A percentile compares a stretch with the other conserved stretches of the same genome.
Conservation (phyloP, 495 filamentous ascomycete genomes). For the Aspergillus incahuasiensis region DNA sequence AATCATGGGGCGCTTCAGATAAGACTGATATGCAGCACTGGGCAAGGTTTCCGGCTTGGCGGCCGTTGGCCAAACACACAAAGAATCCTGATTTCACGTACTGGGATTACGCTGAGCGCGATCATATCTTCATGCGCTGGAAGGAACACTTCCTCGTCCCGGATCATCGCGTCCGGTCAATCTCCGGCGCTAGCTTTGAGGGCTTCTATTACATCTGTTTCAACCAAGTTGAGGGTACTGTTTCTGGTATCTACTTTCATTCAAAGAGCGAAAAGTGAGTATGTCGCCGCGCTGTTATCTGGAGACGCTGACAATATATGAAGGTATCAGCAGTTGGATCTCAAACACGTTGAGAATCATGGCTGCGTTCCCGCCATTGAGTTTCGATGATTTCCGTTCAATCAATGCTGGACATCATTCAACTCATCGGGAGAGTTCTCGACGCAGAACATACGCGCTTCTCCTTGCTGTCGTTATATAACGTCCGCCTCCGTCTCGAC, state of each 20-base stretch:
- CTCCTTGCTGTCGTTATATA: not conserved
- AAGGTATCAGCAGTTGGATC: conserved; percentile 88
- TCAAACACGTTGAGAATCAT: conserved; percentile 78
- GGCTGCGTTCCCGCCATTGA: conserved; percentile 88
- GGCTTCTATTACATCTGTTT: conserved; percentile 99
- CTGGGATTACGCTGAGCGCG: conserved; percentile 64
- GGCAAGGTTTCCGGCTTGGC: conserved; percentile 83
- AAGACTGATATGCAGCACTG: conserved; percentile 93
- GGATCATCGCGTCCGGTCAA: conserved; percentile 83
- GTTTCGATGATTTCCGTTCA: conserved; percentile 63
- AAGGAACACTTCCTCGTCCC: conserved; percentile 98
- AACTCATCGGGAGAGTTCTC: not conserved
- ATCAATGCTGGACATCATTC: not conserved
- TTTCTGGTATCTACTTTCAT: conserved; percentile 96
- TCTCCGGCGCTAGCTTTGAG: conserved; percentile 93
- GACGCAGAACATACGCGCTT: not conserved
- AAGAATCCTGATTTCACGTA: conserved; percentile 71
- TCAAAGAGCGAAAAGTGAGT: conserved; percentile 91
- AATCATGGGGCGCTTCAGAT: conserved; percentile 86
- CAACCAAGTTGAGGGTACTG: conserved; percentile 78
- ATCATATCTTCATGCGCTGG: conserved; percentile 99
- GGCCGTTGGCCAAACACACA: conserved; percentile 69
- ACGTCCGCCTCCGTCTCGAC: not conserved
- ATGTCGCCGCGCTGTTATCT: not conserved
- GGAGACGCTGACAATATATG: not conserved